Base-by-base conservation (phyloP, 2,329 filamentous ascomycete genomes). In the Chaetomium sp. region DNA sequence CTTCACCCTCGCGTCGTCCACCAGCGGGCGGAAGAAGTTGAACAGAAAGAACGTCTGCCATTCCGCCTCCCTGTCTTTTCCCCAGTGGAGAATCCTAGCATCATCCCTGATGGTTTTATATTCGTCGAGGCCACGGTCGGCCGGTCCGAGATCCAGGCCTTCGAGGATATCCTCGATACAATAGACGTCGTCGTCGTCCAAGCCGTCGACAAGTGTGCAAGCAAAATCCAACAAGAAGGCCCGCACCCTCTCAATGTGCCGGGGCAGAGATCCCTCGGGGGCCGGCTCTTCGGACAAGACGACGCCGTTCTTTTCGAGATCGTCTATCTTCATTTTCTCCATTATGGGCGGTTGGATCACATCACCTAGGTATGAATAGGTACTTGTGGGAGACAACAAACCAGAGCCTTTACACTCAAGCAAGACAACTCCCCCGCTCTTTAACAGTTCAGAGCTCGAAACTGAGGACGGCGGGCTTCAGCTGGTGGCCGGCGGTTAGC, bases 61-160 rank as follows among this genome's bases (percentile, higher is more conserved):
- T 45, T 57, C 55, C 19, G 57, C 13, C 45, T 59, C 57, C 42
- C 45, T 59, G 57, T 49, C 45, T 38, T 50, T 51, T 13, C 45
- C 45, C 9, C 31, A 9, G 19, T 50, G 27, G n/a, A 45, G 45
- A 25, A 12, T 49, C 13, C 16, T 13, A 10, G 56, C 38, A 19
- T 49, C 25, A 19, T 16, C 8, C 4, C 12, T 12, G 21, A 38
- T 45, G 33, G 16, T 21, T n/a, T 45, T 57, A 13, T 19, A 57
- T 19, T 35, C 10, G 23, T 35, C 27, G 29, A 35, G 29, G 19
- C n/a, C 29, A 13, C 29, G n/a, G 51, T 33, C n/a, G 29, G 3
- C 12, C 7, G 31, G 1, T n/a, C 21, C 25, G 33, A 55, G 29
- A 55, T n/a, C 27, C 13, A 4, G 13, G 27, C 7, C 12, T 19